phyloP scores from a whole-genome alignment of 2,329 filamentous ascomycete genomes.

The Salinomyces thailandicus region DNA sequence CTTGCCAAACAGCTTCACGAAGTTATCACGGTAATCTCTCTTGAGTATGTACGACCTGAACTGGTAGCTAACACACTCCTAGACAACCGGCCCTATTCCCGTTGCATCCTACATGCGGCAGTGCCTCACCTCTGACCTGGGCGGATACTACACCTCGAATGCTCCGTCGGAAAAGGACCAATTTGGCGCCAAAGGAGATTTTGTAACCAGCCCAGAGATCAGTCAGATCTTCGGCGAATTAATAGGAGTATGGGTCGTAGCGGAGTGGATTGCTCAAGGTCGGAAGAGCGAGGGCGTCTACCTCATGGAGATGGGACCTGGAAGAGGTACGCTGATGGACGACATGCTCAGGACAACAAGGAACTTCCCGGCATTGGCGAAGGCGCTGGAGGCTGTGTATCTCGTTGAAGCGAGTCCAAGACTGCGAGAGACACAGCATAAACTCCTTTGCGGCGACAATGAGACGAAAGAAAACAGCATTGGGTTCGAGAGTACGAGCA shows the following conservation, averaged over 20 bases:
- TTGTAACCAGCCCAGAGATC: conserved; percentile 94
- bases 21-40: conserved; percentile 61
- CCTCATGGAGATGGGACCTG: conserved; percentile 87
- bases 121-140: conserved; percentile 82
- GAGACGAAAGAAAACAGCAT: conserved; percentile 59
- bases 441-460: conserved; percentile 67
- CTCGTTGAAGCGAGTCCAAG: conserved; percentile 86
- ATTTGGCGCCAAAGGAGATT: conserved; percentile 89
- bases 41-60: not conserved
- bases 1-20: conserved; percentile 77
- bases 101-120: conserved; percentile 96
- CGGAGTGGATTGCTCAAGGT: conserved; percentile 93
- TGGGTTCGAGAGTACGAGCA: conserved; percentile 65
- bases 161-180: conserved; percentile 60
- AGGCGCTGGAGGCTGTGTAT: conserved; percentile 76
- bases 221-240: conserved; percentile 95
- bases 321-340: conserved; percentile 91
- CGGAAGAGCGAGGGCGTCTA: conserved; percentile 63
- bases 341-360: conserved; percentile 86
- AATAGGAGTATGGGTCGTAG: conserved; percentile 85
- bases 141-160: conserved; percentile 84
- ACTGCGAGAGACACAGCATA: conserved; percentile 66
- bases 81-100: conserved; percentile 82
- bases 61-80: conserved; percentile 5
- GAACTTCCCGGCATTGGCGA: conserved; percentile 68